phyloP scores from a whole-genome alignment of 169 alveolate genomes.

The Hepatocystis sp. region DNA sequence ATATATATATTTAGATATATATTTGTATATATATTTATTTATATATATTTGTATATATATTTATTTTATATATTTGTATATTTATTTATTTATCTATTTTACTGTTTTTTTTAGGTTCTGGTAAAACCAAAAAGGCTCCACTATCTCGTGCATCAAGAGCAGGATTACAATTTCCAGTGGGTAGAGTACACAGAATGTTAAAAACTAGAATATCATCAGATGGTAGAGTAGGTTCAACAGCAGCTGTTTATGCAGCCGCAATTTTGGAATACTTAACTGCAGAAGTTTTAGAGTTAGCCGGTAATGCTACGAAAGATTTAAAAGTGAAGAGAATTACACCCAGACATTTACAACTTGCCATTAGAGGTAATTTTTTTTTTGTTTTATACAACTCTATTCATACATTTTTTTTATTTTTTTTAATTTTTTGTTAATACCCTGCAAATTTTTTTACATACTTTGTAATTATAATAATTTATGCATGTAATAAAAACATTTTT shows the following conservation, averaged over 20 bases:
- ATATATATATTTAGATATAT: too few relatives aligned
- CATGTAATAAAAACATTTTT: too few relatives aligned
- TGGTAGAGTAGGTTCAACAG: constrained; percentile 99
- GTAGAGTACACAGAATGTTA: constrained; percentile 99
- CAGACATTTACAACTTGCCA: constrained; percentile 97
- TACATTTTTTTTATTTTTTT: too few relatives aligned
- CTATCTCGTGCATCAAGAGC: constrained; percentile 99
- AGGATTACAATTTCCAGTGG: constrained; percentile 99
- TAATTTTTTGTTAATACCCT: too few relatives aligned
- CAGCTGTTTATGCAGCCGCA: constrained; percentile 99
- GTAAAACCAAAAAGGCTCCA: constrained; percentile 98
- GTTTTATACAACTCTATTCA: too few relatives aligned
- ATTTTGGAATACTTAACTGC: constrained; percentile 99
- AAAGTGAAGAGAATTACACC: constrained; percentile 97
- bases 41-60: too few relatives aligned
- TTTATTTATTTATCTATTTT: constrained; percentile 37
- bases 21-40: background rate
- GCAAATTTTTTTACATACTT: too few relatives aligned
- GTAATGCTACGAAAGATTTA: constrained; percentile 99
- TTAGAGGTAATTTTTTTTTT: constrained; percentile 74
- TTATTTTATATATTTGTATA: too few relatives aligned
- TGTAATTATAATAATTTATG: too few relatives aligned
- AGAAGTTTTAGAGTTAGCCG: constrained; percentile 99
- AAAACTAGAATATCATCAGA: constrained; percentile 97
- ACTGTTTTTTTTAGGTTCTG: constrained; percentile 87